Evolutionary conservation across 1,284 basidiomycete genomes (phyloP).

Genomic region (Ustilago cynodontis): DNA sequence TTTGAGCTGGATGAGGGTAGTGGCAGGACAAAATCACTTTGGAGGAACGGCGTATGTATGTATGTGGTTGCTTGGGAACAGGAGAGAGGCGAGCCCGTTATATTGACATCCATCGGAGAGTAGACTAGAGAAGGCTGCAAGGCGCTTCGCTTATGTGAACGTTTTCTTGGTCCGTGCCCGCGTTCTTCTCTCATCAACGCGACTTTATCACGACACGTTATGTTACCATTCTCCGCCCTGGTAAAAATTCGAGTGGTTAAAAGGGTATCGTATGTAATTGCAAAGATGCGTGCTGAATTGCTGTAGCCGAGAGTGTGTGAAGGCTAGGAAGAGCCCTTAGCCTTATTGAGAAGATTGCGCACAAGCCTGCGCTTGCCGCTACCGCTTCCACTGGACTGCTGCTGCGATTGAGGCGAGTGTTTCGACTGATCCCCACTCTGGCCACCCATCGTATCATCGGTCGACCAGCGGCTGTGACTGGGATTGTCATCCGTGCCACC

Average conservation of each 20-base stretch:
- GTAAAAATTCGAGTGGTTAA: background rate
- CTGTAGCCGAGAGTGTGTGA: background rate
- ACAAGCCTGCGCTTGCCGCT: constrained; percentile 31
- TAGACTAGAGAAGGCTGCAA: background rate
- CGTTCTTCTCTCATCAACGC: background rate
- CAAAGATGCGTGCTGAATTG: background rate
- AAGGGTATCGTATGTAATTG: constrained; percentile 10
- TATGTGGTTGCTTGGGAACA: no score
- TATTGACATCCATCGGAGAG: constrained; percentile 1
- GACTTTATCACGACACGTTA: constrained; percentile 4
- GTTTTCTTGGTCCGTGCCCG: constrained; percentile 8
- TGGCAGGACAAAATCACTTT: no score
- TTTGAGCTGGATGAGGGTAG: background rate
- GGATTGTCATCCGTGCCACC: constrained; percentile 16
- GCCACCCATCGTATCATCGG: constrained; percentile 13
- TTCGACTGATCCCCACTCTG: constrained; percentile 3
- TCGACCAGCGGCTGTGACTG: constrained; percentile 24
- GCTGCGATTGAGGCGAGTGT: constrained; percentile 1
- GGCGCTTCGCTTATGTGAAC: constrained; percentile 5
- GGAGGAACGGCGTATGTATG: no score
- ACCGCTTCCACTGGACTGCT: background rate
- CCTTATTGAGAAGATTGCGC: constrained; percentile 41
- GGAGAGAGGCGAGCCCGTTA: background rate
- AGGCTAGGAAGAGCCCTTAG: constrained; percentile 34
- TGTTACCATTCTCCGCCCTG: no score